These are phyloP conservation scores for Phytophthora colocasiae DNA, from an alignment of 352 stramenopile species.

Conservation along the genomic window DNA sequence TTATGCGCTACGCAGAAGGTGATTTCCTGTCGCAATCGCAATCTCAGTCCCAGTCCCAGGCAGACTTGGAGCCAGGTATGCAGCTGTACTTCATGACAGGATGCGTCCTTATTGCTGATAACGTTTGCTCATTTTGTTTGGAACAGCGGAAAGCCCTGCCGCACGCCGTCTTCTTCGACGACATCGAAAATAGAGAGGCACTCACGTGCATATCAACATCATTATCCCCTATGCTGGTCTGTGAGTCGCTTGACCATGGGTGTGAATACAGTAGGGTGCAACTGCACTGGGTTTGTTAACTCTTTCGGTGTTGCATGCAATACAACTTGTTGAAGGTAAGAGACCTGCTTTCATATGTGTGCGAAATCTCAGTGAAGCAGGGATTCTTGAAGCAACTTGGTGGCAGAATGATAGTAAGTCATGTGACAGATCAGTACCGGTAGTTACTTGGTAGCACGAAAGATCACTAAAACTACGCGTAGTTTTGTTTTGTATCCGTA, in stretches of 20 bases:
- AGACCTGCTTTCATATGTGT: background rate
- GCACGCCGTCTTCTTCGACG: constrained; percentile 64
- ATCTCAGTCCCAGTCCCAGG: constrained; percentile 50
- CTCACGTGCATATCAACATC: constrained; percentile 2
- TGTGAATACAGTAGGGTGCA: constrained; percentile 4
- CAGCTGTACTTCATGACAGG: background rate
- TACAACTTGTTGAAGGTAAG: constrained; percentile 7
- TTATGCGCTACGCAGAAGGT: constrained; percentile 13
- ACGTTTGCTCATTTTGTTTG: constrained; percentile 4
- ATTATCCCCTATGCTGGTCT: constrained; percentile 5
- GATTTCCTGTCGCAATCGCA: constrained; percentile 34
- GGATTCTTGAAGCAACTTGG: constrained; percentile 1
- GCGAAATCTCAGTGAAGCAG: no score
- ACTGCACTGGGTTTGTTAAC: constrained; percentile 4
- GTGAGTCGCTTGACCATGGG: constrained; percentile 5
- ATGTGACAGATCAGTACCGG: constrained; percentile 1
- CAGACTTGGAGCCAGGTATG: constrained; percentile 45
- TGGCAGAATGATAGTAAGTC: background rate
- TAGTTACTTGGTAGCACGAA: no score
- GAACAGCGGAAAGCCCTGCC: constrained; percentile 33
- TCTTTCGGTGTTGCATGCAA: constrained; percentile 8
- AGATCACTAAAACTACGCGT: no score
- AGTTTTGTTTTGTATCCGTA: no score
- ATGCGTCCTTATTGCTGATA: background rate
- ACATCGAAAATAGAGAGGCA: constrained; percentile 51